phyloP scores from a whole-genome alignment of 352 stramenopile species.

The Phytophthora quininea region DNA sequence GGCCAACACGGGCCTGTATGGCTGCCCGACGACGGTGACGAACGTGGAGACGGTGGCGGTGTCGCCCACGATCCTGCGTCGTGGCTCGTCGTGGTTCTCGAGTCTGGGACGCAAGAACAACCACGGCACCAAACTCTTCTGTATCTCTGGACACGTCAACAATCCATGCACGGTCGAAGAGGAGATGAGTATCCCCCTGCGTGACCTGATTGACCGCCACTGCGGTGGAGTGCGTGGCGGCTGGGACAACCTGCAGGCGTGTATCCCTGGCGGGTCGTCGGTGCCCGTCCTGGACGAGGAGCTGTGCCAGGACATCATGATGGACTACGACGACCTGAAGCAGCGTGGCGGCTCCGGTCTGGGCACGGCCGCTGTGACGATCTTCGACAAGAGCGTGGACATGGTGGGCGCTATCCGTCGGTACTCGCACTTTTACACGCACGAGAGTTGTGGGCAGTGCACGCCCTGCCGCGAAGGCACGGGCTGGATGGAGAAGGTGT shows the following conservation, averaged over 20 bases:
- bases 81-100: constrained; percentile 96
- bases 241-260: constrained; percentile 99
- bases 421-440: constrained; percentile 99
- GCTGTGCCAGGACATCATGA: constrained; percentile 96
- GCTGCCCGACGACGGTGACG: constrained; percentile 99
- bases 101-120: constrained; percentile 99
- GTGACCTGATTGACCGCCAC: constrained; percentile 99
- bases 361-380: constrained; percentile 98
- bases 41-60: constrained; percentile 99
- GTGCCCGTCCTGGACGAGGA: constrained; percentile 96
- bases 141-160: constrained; percentile 99
- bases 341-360: constrained; percentile 94
- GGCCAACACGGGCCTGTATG: constrained; percentile 98
- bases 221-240: constrained; percentile 96
- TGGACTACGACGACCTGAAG: constrained; percentile 99
- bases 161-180: constrained; percentile 99
- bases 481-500: constrained; percentile 97
- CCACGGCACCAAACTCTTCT: constrained; percentile 99
- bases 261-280: constrained; percentile 97
- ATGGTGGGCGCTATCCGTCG: constrained; percentile 99
- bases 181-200: constrained; percentile 98
- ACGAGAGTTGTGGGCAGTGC: constrained; percentile 99
- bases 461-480: constrained; percentile 99
- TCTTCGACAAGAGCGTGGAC: constrained; percentile 99
- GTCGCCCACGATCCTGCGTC: constrained; percentile 97